These are phyloP conservation scores for Alternaria infectoria DNA, from an alignment of 2,329 filamentous ascomycete species.

Conservation along the genomic window DNA sequence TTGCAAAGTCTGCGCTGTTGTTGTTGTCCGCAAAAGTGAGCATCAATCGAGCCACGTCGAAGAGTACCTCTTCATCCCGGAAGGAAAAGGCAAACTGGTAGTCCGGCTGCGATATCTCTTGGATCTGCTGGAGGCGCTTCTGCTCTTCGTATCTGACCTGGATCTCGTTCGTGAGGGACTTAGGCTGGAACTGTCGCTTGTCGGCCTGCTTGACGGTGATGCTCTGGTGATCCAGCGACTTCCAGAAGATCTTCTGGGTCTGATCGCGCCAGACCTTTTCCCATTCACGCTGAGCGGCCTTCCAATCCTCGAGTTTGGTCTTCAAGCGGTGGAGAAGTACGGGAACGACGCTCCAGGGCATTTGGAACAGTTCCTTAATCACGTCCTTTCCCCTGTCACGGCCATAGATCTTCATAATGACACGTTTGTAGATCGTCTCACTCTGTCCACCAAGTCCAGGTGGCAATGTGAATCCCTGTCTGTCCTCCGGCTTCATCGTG, in stretches of 20 bases:
- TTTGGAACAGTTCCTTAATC: slow-evolving; percentile 82
- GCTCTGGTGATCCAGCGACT: slow-evolving; percentile 95
- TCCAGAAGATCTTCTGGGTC: slow-evolving; percentile 92
- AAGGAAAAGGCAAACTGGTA: slow-evolving; percentile 81
- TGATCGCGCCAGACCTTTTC: slow-evolving; percentile 98
- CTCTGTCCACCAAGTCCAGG: slow-evolving; percentile 88
- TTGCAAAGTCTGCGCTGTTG: slow-evolving; percentile 52
- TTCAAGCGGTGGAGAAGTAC: slow-evolving; percentile 88
- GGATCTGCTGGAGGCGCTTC: slow-evolving; percentile 70
- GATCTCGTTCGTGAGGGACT: slow-evolving; percentile 88
- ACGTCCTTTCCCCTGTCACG: slow-evolving; percentile 82
- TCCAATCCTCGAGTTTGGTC: slow-evolving; percentile 97
- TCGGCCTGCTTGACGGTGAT: slow-evolving; percentile 87
- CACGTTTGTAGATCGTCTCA: slow-evolving; percentile 94
- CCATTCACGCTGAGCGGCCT: slow-evolving; percentile 95
- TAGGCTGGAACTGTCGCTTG: slow-evolving; percentile 88
- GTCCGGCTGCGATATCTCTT: slow-evolving; percentile 64
- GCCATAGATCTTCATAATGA: slow-evolving; percentile 97
- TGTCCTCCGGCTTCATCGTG: slow-evolving; percentile 74
- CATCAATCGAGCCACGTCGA: slow-evolving; percentile 55
- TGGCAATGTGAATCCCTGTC: slow-evolving; percentile 78
- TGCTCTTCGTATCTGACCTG: slow-evolving; percentile 93
- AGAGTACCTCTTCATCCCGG: slow-evolving; percentile 61
- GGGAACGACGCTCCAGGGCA: slow-evolving; percentile 86
- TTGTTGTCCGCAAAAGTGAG: slow-evolving; percentile 53